A percentile compares a stretch with the other conserved stretches of the same genome.
These are phyloP conservation scores for Zygotorulaspora danielsina DNA, from an alignment of 805 yeast species.

Conservation along the genomic window DNA sequence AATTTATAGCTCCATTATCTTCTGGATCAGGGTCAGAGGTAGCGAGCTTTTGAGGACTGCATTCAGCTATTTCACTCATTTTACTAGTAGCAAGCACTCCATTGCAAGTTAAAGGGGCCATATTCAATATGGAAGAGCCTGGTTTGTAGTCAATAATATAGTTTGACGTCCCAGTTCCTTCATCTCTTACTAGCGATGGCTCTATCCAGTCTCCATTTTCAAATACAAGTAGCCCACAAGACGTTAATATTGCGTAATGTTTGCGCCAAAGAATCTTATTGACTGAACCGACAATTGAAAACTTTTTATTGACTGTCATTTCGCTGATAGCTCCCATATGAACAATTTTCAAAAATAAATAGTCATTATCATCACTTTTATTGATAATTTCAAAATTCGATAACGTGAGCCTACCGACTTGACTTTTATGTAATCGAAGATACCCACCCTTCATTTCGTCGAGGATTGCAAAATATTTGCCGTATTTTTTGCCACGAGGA, in stretches of 20 bases:
- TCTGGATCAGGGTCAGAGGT: slow-evolving; percentile 12
- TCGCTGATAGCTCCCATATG: slow-evolving; percentile 40
- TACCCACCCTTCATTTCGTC: slow-evolving; percentile 35
- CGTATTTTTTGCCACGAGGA: slow-evolving; percentile 14
- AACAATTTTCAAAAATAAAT: slow-evolving; percentile 27
- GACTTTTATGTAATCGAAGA: slow-evolving; percentile 29
- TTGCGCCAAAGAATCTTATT: slow-evolving; percentile 40
- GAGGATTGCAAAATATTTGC: slow-evolving; percentile 22
- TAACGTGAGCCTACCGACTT: slow-evolving; percentile 23
- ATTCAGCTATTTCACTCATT: slow-evolving; percentile 7
- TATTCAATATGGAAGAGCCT: slow-evolving; percentile 17
- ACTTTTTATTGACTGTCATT: slow-evolving; percentile 28
- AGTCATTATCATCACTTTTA: slow-evolving; percentile 12
- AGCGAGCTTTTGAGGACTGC: slow-evolving; percentile 4
- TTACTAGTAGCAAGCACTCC: slow-evolving; percentile 21
- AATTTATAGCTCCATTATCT: slow-evolving; percentile 9
- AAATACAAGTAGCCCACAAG: slow-evolving; percentile 47
- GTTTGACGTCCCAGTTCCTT: slow-evolving; percentile 24
- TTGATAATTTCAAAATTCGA: slow-evolving; percentile 27
- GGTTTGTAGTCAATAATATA: slow-evolving; percentile 33
- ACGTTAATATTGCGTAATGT: slow-evolving; percentile 46
- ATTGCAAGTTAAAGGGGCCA: slow-evolving; percentile 15
- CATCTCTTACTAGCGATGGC: slow-evolving; percentile 27
- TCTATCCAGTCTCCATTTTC: slow-evolving; percentile 32
- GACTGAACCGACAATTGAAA: slow-evolving; percentile 32